Conservation (phyloP, 2,329 filamentous ascomycete genomes). For the Alternaria solani region DNA sequence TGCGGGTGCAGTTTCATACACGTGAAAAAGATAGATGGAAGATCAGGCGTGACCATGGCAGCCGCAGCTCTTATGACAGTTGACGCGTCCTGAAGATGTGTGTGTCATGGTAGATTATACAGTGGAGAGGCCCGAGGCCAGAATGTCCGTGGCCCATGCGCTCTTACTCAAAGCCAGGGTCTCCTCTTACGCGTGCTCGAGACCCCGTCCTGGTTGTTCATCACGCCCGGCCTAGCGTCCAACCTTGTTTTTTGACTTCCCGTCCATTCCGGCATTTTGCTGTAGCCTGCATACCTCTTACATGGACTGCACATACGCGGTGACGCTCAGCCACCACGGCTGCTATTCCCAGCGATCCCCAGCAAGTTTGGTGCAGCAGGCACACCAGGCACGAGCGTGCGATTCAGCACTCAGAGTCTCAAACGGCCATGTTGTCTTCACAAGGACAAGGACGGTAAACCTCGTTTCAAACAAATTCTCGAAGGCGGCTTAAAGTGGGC, state of each 20-base stretch:
- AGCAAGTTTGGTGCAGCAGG: not conserved
- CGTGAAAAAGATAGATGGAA: not conserved
- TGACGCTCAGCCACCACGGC: constrained; percentile 1
- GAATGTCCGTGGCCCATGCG: constrained; percentile 12
- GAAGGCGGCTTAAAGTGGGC: constrained; percentile 6
- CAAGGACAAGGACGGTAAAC: constrained; percentile 9
- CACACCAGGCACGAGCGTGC: not conserved
- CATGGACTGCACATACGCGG: not conserved
- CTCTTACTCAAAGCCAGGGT: constrained; percentile 9
- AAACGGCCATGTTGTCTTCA: constrained; percentile 4
- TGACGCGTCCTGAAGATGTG: constrained; percentile 16
- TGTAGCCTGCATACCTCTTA: constrained; percentile 5
- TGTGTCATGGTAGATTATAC: constrained; percentile 21
- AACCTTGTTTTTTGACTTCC: constrained; percentile 13
- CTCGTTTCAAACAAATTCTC: constrained; percentile 15
- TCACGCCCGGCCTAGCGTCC: constrained; percentile 8
- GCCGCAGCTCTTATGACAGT: constrained; percentile 14
- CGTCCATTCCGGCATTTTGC: constrained; percentile 7
- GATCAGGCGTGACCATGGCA: constrained; percentile 6
- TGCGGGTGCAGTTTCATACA: not conserved
- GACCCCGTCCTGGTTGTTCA: constrained; percentile 16
- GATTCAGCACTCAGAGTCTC: not conserved
- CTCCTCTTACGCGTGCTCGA: constrained; percentile 11
- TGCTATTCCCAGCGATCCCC: not conserved
- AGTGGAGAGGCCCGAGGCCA: constrained; percentile 16